These are phyloP conservation scores for Triticum turgidum DNA, from an alignment of 176 grass and related monocot genomes.

Conservation along the genomic window DNA sequence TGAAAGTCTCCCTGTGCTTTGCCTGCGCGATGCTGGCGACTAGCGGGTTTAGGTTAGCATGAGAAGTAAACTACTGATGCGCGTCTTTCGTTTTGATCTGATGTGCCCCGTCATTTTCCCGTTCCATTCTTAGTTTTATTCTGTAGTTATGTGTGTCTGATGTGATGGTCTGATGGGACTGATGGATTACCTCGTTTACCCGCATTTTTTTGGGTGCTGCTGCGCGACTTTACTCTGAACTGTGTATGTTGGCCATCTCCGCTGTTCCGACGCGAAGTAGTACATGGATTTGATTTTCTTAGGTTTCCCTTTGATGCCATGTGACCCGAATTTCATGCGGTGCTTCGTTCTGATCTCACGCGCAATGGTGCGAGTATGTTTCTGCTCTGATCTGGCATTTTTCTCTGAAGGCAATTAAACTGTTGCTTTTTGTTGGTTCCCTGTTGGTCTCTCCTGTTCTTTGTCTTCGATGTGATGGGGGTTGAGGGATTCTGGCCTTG, in stretches of 20 bases:
- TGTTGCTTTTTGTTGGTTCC: constrained; percentile 41
- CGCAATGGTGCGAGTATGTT: not conserved
- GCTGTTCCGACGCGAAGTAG: not conserved
- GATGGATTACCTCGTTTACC: not conserved
- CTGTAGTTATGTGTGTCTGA: not conserved
- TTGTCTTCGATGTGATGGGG: constrained; percentile 36
- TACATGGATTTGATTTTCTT: constrained; percentile 20
- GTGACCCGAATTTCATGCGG: constrained; percentile 9
- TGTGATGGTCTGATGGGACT: not conserved
- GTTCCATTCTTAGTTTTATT: not conserved
- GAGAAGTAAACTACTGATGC: not conserved
- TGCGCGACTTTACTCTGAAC: not conserved
- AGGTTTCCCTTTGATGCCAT: not conserved
- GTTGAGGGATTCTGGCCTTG: constrained; percentile 22
- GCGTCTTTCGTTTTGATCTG: constrained; percentile 12
- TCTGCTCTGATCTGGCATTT: constrained; percentile 24
- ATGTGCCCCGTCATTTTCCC: not conserved
- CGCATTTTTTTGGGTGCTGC: not conserved
- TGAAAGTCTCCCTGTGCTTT: not conserved
- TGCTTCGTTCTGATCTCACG: not conserved
- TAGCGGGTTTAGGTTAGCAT: not conserved
- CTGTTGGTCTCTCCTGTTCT: constrained; percentile 37
- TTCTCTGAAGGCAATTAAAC: constrained; percentile 15
- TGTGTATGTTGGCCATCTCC: not conserved
- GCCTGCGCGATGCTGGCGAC: not conserved